Conservation (phyloP, 257 asterid genomes). For the Jaltomata sinuosa region DNA sequence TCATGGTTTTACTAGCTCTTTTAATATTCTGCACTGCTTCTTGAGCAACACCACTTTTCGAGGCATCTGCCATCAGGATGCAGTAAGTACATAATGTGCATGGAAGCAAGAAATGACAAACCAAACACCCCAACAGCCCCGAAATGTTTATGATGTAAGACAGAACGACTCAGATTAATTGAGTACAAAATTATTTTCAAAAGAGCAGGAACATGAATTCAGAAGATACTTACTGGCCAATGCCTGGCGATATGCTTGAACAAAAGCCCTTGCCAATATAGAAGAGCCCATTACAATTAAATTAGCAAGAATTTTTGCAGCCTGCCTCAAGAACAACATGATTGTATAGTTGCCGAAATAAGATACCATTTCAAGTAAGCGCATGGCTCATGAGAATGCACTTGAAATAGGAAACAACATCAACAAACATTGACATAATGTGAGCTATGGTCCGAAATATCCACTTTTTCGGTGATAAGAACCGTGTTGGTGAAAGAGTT, state of each 20-base stretch:
- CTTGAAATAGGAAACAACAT: background rate
- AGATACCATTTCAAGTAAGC: background rate
- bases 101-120: background rate
- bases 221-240: slow-evolving; percentile 41
- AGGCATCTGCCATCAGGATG: slow-evolving; percentile 40
- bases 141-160: background rate
- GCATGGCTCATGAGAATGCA: background rate
- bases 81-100: background rate
- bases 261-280: slow-evolving; percentile 47
- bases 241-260: slow-evolving; percentile 72
- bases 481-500: background rate
- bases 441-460: background rate
- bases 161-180: background rate
- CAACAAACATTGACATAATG: background rate
- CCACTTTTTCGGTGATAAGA: background rate
- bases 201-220: background rate
- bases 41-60: slow-evolving; percentile 67
- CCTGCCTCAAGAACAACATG: slow-evolving; percentile 26
- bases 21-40: slow-evolving; percentile 52
- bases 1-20: slow-evolving; percentile 49
- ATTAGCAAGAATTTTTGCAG: slow-evolving; percentile 52
- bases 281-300: slow-evolving; percentile 58
- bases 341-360: background rate
- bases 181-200: background rate
- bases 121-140: background rate